These are phyloP conservation scores for Trypanosoma scelopori DNA, from an alignment of 208 protist genomes.

Conservation along the genomic window DNA sequence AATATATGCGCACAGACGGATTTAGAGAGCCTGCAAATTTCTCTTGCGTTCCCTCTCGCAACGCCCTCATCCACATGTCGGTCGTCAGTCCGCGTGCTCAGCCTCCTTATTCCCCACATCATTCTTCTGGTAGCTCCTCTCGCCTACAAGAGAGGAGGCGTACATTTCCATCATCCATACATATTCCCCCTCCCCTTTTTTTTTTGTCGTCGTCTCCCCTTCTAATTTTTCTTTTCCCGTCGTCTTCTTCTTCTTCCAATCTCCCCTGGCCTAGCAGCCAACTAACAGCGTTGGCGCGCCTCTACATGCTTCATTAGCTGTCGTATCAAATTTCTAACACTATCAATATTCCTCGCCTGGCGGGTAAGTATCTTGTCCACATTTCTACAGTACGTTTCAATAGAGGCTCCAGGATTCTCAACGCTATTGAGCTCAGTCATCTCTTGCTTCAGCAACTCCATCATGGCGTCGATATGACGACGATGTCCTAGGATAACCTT, in stretches of 20 bases:
- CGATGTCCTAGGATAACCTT: slow-evolving; percentile 88
- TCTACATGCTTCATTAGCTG: slow-evolving; percentile 61
- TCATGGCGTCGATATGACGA: slow-evolving; percentile 93
- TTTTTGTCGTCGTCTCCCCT: no score
- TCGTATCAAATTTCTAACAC: slow-evolving; percentile 73
- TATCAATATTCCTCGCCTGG: slow-evolving; percentile 79
- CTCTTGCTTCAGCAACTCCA: slow-evolving; percentile 92
- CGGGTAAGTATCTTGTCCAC: slow-evolving; percentile 76
- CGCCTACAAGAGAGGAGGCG: no score
- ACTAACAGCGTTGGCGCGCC: slow-evolving; percentile 28
- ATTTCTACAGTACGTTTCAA: slow-evolving; percentile 87
- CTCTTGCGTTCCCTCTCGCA: no score
- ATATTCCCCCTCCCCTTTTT: no score
- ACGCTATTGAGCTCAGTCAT: slow-evolving; percentile 92
- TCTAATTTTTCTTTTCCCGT: background rate
- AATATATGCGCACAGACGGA: no score
- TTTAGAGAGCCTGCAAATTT: no score
- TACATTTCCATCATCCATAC: no score
- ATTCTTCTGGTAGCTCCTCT: no score
- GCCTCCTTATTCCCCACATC: no score
- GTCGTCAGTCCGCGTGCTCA: no score
- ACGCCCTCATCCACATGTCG: no score
- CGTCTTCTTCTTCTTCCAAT: slow-evolving; percentile 6
- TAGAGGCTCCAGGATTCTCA: slow-evolving; percentile 86
- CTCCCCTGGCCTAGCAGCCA: background rate